Evolutionary conservation across 2,329 filamentous ascomycete species (phyloP), one percentile per base, ranked within the genome.

Genomic region (Monosporascus sp.): DNA sequence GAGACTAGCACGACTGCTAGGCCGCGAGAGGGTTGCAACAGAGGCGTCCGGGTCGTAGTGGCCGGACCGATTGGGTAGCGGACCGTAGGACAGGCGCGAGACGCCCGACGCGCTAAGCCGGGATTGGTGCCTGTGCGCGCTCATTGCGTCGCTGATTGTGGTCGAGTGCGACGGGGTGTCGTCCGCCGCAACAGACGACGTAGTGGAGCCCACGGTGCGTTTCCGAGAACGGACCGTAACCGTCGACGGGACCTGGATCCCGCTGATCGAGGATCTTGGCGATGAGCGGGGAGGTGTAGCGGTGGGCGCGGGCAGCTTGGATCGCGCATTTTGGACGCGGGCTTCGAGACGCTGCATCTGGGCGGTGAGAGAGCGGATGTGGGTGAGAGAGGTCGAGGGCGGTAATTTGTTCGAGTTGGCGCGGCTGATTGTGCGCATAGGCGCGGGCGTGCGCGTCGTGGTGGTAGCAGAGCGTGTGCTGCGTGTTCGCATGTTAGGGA

Each of bases 271-370:
- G 2, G 70, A 69, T 50, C 89, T 82, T 22, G 92, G 90, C n/a
- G 91, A 96, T 5, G 82, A 80, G 48, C 87, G 85, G 18, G 92
- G 90, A 5, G 92, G 91, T 0, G 88, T 94, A 51, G 77, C 80
- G 7, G 83, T 79, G 2, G 92, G 90, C 1, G 88, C 90, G 2
- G 94, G 94, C 20, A 99, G 81, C 72, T 94, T 96, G 39, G 93
- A 97, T 61, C 91, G 86, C 18, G 88, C 94, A 24, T 87, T 90
- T 56, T 97, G 91, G 9, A 99, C 93, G 45, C 94, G 84, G 58
- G 94, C 90, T 70, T 97, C 94, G 56, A 99, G 85, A 61, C 90
- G 89, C 72, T 97, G 90, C 91, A 97, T 97, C 73, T 97, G 94
- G 27, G 90, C 92, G 54, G 95, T 96, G 59, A 99, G 85, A 31